Base-by-base conservation (phyloP, 2,329 filamentous ascomycete genomes). In the Graphiopsis chlorocephala region DNA sequence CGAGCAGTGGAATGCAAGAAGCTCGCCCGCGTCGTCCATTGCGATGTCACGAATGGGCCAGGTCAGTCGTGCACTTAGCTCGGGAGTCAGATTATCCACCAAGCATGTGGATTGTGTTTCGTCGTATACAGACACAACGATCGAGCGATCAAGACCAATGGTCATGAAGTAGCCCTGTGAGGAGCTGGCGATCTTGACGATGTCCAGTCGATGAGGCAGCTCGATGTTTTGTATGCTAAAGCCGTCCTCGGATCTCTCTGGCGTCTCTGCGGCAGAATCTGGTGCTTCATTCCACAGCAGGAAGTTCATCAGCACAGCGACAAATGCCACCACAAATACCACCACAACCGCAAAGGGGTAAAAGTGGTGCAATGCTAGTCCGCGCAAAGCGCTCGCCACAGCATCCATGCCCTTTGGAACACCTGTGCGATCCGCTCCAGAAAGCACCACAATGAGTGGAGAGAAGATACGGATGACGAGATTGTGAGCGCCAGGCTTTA, bases 391-490 rank as follows among this genome's bases (percentile, higher is more conserved):
- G 0, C 86, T 83, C 5, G 86, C 73, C 63, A 88, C 81, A 8
- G 81, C 80, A 1, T 81, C 80, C 42, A 82, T 79, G 11, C 77
- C 76, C 4, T 78, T 80, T 23, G 83, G 81, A 45, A 73, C 74
- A 15, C 85, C 85, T 65, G 84, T 87, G 20, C 91, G 85, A 72
- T 91, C 84, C 2, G 90, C 87, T 11, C 86, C 87, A 66, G 88
- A 86, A 11, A 89, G 77, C 4, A 93, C 89, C 67, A 93, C 89
- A 3, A 92, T 83, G 3, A 92, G 78, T 1, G 91, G 91, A 47
- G 93, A 88, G 72, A 90, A 91, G 1, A 93, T 89, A 52, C 85
- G 84, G 25, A 91, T 90, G 20, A 91, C 81, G 73, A 92, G 91
- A 74, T 87, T 90, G 72, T 90, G 84, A 1, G 87, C 85, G 63